A percentile compares a stretch with the other conserved stretches of the same genome.
phyloP scores from a whole-genome alignment of 495 filamentous ascomycete genomes.

The Xylaria nigripes region DNA sequence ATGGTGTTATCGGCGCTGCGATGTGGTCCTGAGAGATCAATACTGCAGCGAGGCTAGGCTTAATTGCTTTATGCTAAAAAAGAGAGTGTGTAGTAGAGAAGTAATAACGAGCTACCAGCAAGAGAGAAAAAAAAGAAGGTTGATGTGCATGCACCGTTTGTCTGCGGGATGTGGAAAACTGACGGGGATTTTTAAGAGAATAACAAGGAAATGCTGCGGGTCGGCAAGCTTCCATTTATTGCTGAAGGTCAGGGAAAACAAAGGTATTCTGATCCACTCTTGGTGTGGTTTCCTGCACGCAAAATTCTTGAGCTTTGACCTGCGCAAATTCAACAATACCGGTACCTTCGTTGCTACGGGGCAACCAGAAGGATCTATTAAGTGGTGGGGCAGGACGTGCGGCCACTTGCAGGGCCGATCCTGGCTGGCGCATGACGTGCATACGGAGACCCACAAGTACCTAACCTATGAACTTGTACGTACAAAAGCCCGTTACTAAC shows the following conservation, averaged over 20 bases:
- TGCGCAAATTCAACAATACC: constrained; percentile 12
- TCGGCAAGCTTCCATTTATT: not conserved
- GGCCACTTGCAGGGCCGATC: not conserved
- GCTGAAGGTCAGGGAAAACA: too few species aligned
- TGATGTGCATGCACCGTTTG: not conserved
- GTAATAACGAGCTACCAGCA: too few species aligned
- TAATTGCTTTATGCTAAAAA: too few species aligned
- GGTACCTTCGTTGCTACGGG: constrained; percentile 9
- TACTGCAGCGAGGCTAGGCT: too few species aligned
- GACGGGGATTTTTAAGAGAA: not conserved
- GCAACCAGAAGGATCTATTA: constrained; percentile 2
- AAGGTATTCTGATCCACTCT: not conserved
- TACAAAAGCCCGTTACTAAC: too few species aligned
- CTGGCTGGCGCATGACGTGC: not conserved
- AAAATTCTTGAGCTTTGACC: constrained; percentile 3
- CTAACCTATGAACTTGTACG: too few species aligned
- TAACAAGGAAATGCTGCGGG: too few species aligned
- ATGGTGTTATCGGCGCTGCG: too few species aligned
- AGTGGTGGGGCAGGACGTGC: not conserved
- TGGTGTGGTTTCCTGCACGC: not conserved
- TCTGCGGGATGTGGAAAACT: not conserved
- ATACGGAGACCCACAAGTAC: too few species aligned
- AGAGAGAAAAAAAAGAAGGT: not conserved
- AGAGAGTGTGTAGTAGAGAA: too few species aligned
- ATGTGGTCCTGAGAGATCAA: too few species aligned